These are phyloP conservation scores for Cutaneotrichosporon sp. DNA, from an alignment of 1,284 basidiomycete genomes.

Conservation along the genomic window DNA sequence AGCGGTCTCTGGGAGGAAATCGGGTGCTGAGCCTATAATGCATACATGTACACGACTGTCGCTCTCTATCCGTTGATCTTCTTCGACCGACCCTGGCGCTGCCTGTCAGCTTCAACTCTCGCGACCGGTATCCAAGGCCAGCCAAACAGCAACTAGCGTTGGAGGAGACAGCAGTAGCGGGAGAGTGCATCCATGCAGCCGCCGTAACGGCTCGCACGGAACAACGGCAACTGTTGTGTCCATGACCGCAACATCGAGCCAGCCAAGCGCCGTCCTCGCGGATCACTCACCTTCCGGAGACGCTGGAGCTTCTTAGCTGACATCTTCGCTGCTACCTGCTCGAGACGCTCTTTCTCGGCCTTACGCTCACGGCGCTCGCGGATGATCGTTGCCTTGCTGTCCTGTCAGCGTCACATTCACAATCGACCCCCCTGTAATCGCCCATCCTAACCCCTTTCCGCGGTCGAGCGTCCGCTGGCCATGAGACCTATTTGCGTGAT, in stretches of 20 bases:
- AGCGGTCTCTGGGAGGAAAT: no score
- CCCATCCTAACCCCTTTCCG: no score
- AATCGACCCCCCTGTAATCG: no score
- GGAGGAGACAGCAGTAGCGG: no score
- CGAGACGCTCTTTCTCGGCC: constrained; percentile 47
- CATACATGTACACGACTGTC: constrained; percentile 1
- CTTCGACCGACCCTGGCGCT: constrained; percentile 49
- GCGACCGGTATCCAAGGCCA: background rate
- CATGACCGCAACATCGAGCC: background rate
- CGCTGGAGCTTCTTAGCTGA: constrained; percentile 50
- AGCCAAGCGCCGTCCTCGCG: no score
- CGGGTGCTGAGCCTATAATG: no score
- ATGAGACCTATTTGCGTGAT: no score
- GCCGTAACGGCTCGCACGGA: no score
- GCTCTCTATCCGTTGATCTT: constrained; percentile 46
- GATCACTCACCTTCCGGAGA: constrained; percentile 47
- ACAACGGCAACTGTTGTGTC: no score
- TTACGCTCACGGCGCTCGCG: constrained; percentile 43
- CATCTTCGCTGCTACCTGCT: constrained; percentile 47
- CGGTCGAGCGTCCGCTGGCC: no score
- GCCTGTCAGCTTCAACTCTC: constrained; percentile 1
- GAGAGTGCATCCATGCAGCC: no score
- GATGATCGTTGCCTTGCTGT: constrained; percentile 39
- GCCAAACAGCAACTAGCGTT: no score
- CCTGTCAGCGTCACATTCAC: background rate